These are phyloP conservation scores for Mariannaea elegans DNA, from an alignment of 2,329 filamentous ascomycete species.

Conservation along the genomic window DNA sequence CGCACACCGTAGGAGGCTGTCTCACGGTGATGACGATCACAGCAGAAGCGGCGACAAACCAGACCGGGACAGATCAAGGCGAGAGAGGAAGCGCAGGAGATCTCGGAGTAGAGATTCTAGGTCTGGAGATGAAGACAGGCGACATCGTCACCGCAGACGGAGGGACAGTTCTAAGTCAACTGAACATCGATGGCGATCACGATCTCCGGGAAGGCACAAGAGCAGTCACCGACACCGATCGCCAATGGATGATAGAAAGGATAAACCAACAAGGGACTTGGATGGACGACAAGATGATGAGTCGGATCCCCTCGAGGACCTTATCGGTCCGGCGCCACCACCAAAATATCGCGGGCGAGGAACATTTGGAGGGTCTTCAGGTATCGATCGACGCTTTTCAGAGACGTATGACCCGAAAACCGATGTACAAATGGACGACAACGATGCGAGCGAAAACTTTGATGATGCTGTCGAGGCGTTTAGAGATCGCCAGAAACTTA, in stretches of 20 bases:
- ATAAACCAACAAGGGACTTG: slow-evolving; percentile 23
- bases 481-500: slow-evolving; percentile 82
- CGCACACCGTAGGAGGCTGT: slow-evolving; percentile 38
- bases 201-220: slow-evolving; percentile 43
- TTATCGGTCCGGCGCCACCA: slow-evolving; percentile 78
- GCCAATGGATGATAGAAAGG: slow-evolving; percentile 24
- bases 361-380: slow-evolving; percentile 65
- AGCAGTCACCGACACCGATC: slow-evolving; percentile 48
- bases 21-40: slow-evolving; percentile 30
- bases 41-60: slow-evolving; percentile 27
- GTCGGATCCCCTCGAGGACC: slow-evolving; percentile 78
- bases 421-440: slow-evolving; percentile 63
- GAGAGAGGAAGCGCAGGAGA: slow-evolving; percentile 30
- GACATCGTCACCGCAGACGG: slow-evolving; percentile 26
- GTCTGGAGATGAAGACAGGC: slow-evolving; percentile 24
- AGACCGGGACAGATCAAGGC: slow-evolving; percentile 20
- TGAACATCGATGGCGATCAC: slow-evolving; percentile 39
- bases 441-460: slow-evolving; percentile 72
- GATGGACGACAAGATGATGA: slow-evolving; percentile 30
- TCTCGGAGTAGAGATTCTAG: slow-evolving; percentile 26
- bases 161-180: slow-evolving; percentile 41
- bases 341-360: slow-evolving; percentile 72
- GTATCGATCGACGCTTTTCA: slow-evolving; percentile 84
- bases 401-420: slow-evolving; percentile 65
- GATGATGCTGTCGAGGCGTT: slow-evolving; percentile 80